Conservation (phyloP, 1,284 basidiomycete species). For the Sanghuangporus baumii region DNA sequence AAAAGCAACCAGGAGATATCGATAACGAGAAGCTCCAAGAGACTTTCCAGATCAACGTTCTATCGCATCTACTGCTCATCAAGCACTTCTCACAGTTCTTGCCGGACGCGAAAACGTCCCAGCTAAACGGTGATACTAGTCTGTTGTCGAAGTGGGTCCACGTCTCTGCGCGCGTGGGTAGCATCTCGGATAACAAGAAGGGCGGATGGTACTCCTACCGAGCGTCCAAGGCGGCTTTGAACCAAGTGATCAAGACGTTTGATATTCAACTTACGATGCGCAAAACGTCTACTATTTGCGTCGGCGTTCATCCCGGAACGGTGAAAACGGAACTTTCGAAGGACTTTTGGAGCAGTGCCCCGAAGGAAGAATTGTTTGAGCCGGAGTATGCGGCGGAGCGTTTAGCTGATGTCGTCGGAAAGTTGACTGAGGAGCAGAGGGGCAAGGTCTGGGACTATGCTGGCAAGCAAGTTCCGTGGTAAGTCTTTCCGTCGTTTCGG, state of each 20-base stretch:
- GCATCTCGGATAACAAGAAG: slow-evolving; percentile 53
- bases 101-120: slow-evolving; percentile 26
- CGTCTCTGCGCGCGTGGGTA: slow-evolving; percentile 57
- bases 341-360: slow-evolving; percentile 36
- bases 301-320: slow-evolving; percentile 58
- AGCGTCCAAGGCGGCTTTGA: slow-evolving; percentile 69
- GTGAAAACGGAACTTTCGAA: slow-evolving; percentile 57
- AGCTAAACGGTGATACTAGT: slow-evolving; percentile 15
- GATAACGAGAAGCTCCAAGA: slow-evolving; percentile 38
- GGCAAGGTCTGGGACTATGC: slow-evolving; percentile 70
- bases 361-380: slow-evolving; percentile 47
- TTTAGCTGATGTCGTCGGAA: slow-evolving; percentile 50
- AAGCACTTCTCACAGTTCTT: slow-evolving; percentile 59
- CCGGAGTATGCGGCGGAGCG: slow-evolving; percentile 56
- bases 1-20: slow-evolving; percentile 51
- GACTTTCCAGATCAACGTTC: slow-evolving; percentile 52
- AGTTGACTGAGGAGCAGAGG: slow-evolving; percentile 41
- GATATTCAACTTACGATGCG: slow-evolving; percentile 56
- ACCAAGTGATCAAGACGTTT: slow-evolving; percentile 67
- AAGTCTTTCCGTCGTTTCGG: background rate
- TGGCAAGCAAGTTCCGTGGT: slow-evolving; percentile 46
- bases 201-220: slow-evolving; percentile 76
- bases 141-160: slow-evolving; percentile 50
- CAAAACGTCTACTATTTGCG: slow-evolving; percentile 47
- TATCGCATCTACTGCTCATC: slow-evolving; percentile 57